A percentile compares a stretch with the other conserved stretches of the same genome.
These are phyloP conservation scores for Clarkia xantiana DNA, from an alignment of 345 rosid genomes.

Conservation along the genomic window DNA sequence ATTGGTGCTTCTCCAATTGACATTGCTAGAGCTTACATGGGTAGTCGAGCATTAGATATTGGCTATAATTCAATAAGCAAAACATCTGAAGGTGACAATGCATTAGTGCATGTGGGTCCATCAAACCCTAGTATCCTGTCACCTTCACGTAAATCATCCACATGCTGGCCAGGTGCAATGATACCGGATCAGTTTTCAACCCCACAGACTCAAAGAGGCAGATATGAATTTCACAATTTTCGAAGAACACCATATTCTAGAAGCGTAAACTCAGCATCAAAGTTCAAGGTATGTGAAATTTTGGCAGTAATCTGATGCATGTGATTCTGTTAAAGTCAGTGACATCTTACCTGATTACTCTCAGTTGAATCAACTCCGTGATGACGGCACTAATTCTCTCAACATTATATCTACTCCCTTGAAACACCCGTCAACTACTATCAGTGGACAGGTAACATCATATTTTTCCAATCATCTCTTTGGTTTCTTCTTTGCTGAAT, in stretches of 20 bases:
- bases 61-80: slow-evolving; percentile 33
- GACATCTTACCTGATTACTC: slow-evolving; percentile 7
- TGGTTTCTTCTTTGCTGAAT: not conserved
- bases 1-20: slow-evolving; percentile 63
- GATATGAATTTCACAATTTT: slow-evolving; percentile 43
- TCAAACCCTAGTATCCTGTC: slow-evolving; percentile 30
- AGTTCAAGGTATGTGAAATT: slow-evolving; percentile 45
- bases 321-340: slow-evolving; percentile 6
- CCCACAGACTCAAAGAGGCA: slow-evolving; percentile 55
- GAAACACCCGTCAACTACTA: slow-evolving; percentile 31
- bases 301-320: slow-evolving; percentile 3
- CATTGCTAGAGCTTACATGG: slow-evolving; percentile 76
- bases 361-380: slow-evolving; percentile 37
- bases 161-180: slow-evolving; percentile 85
- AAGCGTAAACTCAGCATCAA: slow-evolving; percentile 44
- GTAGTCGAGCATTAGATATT: slow-evolving; percentile 28
- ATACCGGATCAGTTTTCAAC: slow-evolving; percentile 49
- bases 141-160: slow-evolving; percentile 38
- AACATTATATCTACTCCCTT: slow-evolving; percentile 29
- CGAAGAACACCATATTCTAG: slow-evolving; percentile 79
- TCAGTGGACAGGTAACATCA: slow-evolving; percentile 38
- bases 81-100: slow-evolving; percentile 30
- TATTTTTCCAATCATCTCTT: slow-evolving; percentile 4
- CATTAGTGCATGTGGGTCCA: slow-evolving; percentile 16
- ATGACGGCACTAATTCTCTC: slow-evolving; percentile 22